A percentile compares a stretch with the other conserved stretches of the same genome.
These are phyloP conservation scores for Durotheca rogersii DNA, from an alignment of 495 filamentous ascomycete species.

Conservation along the genomic window DNA sequence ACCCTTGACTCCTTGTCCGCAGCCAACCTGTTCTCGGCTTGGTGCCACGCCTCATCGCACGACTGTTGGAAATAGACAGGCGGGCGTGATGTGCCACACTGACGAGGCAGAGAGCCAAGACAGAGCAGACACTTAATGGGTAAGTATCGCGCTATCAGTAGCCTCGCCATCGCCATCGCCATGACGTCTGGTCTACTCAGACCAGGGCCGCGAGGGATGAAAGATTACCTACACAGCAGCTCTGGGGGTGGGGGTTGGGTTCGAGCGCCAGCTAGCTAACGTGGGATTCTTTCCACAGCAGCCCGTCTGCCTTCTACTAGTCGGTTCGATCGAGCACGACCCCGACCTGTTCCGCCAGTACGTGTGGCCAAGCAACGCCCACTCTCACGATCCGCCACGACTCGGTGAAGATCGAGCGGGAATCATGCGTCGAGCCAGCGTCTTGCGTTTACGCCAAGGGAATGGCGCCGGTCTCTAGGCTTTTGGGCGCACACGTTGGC, in stretches of 20 bases:
- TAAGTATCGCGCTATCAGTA: background rate
- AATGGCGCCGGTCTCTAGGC: slow-evolving; percentile 1
- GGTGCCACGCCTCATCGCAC: slow-evolving; percentile 12
- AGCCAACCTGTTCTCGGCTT: slow-evolving; percentile 7
- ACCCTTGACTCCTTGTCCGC: slow-evolving; percentile 10
- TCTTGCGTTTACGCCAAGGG: slow-evolving; percentile 1
- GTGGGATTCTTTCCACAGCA: no score
- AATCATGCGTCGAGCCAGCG: slow-evolving; percentile 1
- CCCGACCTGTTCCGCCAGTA: no score
- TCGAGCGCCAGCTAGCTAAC: background rate
- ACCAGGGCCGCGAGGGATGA: background rate
- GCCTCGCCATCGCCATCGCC: slow-evolving; percentile 2
- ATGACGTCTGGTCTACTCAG: slow-evolving; percentile 8
- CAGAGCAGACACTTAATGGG: no score
- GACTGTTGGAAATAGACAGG: background rate
- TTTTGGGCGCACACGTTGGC: background rate
- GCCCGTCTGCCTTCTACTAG: no score
- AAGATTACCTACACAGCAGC: no score
- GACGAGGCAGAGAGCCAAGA: background rate
- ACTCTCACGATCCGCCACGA: slow-evolving; percentile 3
- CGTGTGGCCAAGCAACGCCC: no score
- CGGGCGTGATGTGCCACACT: slow-evolving; percentile 9
- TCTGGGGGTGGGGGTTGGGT: background rate
- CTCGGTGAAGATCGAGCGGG: slow-evolving; percentile 11
- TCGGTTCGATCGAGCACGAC: no score